Base-by-base conservation (phyloP, 2,329 filamentous ascomycete species). In the Aspergillus calidoustus region DNA sequence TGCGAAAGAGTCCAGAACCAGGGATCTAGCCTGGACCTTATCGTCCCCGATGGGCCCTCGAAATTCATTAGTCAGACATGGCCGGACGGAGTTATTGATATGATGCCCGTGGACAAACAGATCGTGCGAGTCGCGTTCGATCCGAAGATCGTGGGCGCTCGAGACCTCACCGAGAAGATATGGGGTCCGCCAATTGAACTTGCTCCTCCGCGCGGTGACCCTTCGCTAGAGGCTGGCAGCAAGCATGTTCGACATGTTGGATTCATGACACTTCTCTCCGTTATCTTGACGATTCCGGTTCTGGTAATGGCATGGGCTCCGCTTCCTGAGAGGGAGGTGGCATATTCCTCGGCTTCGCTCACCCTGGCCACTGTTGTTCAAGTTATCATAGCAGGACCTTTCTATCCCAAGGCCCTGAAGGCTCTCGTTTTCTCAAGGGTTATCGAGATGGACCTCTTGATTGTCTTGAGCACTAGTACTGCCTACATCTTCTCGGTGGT, bases 231-330 rank as follows among this genome's bases (percentile, higher is more conserved):
- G n/a, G 75, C 77, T 48, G 79, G 80, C 17, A 76, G 65, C 13
- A 78, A 75, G 46, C 80, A 82, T 66, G 74, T 80, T 7, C 73
- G 71, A 30, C 67, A 75, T 61, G 56, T 70, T 7, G 67, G 69
- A 38, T 67, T 68, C 62, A 82, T 81, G 71, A 88, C 86, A 0
- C 54, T 86, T 0, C 62, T 86, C 0, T 87, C 87, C 3, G 76
- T 75, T 2, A 34, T 81, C 1, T 69, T 90, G 15, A 89, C 87
- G 0, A 79, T 90, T 5, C 88, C 88, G 0, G 86, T 90, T 2
- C 76, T 92, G 1, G 82, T 92, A 2, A 71, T 93, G 65, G 84
- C 88, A 4, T 93, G 89, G 89, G 86, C 87, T 7, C 83, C 86
- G 0, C 72, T 89, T 8, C 79, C 82, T 0, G 70, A 82, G 22